Conservation (phyloP, 805 yeast genomes). For the Schwanniomyces yamadae region DNA sequence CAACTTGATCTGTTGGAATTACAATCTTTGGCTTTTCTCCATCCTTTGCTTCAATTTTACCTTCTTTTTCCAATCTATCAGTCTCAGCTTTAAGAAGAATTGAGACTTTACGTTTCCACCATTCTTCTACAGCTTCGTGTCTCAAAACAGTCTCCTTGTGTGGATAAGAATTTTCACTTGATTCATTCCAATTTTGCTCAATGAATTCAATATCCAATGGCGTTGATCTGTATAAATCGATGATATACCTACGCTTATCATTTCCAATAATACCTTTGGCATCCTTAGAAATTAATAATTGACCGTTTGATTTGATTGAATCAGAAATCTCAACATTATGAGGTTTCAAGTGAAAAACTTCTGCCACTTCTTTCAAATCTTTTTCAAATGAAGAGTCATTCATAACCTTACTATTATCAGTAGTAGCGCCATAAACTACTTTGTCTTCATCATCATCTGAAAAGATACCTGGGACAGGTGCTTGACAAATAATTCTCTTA, state of each 20-base stretch:
- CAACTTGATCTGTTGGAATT: constrained; percentile 51
- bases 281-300: constrained; percentile 68
- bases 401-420: constrained; percentile 51
- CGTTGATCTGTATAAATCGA: constrained; percentile 80
- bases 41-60: constrained; percentile 26
- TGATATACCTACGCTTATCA: constrained; percentile 79
- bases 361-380: constrained; percentile 60
- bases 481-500: constrained; percentile 83
- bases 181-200: constrained; percentile 49
- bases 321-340: constrained; percentile 56
- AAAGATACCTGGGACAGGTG: constrained; percentile 93
- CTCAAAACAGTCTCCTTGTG: constrained; percentile 78
- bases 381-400: constrained; percentile 53
- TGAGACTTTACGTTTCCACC: constrained; percentile 77
- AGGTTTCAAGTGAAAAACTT: constrained; percentile 72
- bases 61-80: constrained; percentile 43
- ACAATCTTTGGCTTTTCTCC: constrained; percentile 49
- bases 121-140: constrained; percentile 84
- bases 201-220: constrained; percentile 82
- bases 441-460: constrained; percentile 46
- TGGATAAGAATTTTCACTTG: constrained; percentile 59
- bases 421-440: constrained; percentile 75
- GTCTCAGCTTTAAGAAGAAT: constrained; percentile 49
- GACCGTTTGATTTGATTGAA: constrained; percentile 40
- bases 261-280: constrained; percentile 84